Evolutionary conservation across 1,284 basidiomycete species (phyloP).

Genomic region (Irpex rosettiformis): DNA sequence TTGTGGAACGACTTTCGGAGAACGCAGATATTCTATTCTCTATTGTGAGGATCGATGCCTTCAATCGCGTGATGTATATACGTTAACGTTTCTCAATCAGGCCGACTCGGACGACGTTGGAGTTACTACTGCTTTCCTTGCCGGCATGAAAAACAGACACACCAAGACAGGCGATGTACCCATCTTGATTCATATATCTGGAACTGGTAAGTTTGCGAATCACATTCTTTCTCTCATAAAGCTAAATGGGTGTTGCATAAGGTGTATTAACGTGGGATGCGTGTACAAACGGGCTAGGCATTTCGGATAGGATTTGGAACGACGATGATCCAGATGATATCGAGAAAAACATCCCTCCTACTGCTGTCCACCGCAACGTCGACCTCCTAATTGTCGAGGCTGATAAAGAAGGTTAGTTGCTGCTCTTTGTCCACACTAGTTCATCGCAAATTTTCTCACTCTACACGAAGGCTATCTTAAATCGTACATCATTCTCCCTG

Average conservation of each 20-base stretch:
- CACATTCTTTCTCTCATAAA: background rate
- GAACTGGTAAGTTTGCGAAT: slow-evolving; percentile 17
- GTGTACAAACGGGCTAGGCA: slow-evolving; percentile 13
- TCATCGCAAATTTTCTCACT: background rate
- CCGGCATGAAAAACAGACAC: slow-evolving; percentile 41
- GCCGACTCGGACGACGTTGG: slow-evolving; percentile 36
- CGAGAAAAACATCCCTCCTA: slow-evolving; percentile 22
- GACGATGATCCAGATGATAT: slow-evolving; percentile 28
- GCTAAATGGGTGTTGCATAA: background rate
- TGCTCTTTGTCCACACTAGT: background rate
- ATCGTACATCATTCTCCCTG: slow-evolving; percentile 6
- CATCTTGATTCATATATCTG: slow-evolving; percentile 52
- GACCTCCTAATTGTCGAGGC: slow-evolving; percentile 24
- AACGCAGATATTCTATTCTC: slow-evolving; percentile 1
- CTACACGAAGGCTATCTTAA: slow-evolving; percentile 8
- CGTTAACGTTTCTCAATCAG: background rate
- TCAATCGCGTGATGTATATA: background rate
- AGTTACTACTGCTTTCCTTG: slow-evolving; percentile 38
- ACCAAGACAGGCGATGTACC: slow-evolving; percentile 37
- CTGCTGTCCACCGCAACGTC: slow-evolving; percentile 26
- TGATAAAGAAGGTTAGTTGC: slow-evolving; percentile 25
- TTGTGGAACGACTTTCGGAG: background rate
- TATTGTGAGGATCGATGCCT: background rate
- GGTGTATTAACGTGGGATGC: slow-evolving; percentile 1
- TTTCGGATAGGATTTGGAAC: slow-evolving; percentile 13